phyloP scores from a whole-genome alignment of 305 asterid species.

The Fraxinus baroniana region DNA sequence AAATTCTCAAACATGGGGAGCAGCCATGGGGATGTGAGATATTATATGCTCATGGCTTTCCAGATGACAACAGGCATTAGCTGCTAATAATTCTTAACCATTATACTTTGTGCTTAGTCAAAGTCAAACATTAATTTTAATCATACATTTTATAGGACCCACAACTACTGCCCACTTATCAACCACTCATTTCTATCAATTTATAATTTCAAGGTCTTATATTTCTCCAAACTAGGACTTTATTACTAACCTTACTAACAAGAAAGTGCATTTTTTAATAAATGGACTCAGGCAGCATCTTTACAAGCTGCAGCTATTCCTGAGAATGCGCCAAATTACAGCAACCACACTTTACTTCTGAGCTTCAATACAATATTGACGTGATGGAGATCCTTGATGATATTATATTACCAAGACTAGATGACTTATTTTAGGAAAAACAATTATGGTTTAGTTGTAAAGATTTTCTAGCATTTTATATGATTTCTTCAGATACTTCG shows the following conservation, averaged over 20 bases:
- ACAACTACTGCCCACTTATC: background rate
- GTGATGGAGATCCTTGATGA: background rate
- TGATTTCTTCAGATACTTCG: background rate
- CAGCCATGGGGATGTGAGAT: background rate
- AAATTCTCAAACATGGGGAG: background rate
- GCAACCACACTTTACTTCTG: background rate
- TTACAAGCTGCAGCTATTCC: background rate
- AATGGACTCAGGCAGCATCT: background rate
- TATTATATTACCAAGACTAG: background rate
- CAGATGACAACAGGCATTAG: slow-evolving; percentile 20
- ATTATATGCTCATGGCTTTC: background rate
- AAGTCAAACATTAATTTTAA: background rate
- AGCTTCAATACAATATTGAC: background rate
- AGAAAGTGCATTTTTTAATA: background rate
- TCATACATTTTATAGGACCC: background rate
- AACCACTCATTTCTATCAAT: background rate
- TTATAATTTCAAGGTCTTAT: background rate
- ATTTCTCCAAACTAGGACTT: slow-evolving; percentile 3
- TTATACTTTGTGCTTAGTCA: background rate
- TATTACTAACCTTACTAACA: background rate
- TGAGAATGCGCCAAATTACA: background rate
- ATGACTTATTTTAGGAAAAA: background rate
- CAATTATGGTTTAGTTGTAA: background rate
- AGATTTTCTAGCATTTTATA: background rate
- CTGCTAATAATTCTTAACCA: background rate